Base-by-base conservation (phyloP, 306 rosid species). In the Neltuma alba region DNA sequence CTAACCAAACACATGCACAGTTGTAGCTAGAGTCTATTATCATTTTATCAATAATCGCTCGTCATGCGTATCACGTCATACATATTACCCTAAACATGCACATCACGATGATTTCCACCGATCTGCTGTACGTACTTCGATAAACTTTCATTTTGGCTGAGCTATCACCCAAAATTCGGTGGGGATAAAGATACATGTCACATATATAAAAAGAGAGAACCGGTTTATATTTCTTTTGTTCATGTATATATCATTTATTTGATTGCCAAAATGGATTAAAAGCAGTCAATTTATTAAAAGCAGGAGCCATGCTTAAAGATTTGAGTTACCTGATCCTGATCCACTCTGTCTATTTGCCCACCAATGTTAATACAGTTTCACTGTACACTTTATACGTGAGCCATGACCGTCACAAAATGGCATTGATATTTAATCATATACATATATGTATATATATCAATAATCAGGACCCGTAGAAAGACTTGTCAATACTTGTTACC, bases 241-340 rank as follows among this genome's bases (percentile, higher is more conserved):
- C 47, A 42, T n/a, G n/a, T n/a, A n/a, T 38, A 3, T 21, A 9
- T 30, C 52, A 11, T 21, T 38, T 38, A 21, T n/a, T n/a, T 67
- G 48, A 23, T 67, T n/a, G n/a, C 33, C 33, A 67, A 21, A 67
- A 21, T 9, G 31, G 33, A 66, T 38, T 66, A 14, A 66, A 21
- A 67, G 33, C 0, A 66, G 31, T 11, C 48, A 40, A 68, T 54
- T 40, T 40, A 41, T 12, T 41, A 40, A 23, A n/a, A 68, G 33
- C 73, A 21, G 54, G 23, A 41, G 73, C 13, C 54, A 40, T n/a
- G 31, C 54, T 41, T 23, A 68, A 68, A 68, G 50, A 68, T 23
- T 58, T 41, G 73, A 68, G 54, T 6, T 13, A 40, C 44, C 54
- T 66, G 54, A 68, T 5, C 18, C 47, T 34, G 47, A n/a, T 36